Evolutionary conservation across 805 yeast species (phyloP), one percentile per base, ranked within the genome.

Genomic region (Candida easanensis): DNA sequence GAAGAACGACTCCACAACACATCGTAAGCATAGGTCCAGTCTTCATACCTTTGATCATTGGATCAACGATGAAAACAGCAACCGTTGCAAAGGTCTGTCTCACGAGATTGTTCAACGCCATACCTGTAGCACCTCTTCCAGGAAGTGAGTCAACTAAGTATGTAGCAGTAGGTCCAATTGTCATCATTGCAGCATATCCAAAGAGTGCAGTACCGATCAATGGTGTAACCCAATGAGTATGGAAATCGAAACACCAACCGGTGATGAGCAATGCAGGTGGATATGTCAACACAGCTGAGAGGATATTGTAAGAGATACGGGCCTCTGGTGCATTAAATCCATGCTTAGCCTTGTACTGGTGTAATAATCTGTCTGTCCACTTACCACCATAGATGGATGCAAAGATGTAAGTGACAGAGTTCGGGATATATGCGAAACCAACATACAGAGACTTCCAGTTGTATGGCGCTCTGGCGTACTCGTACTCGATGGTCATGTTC

Each of bases 61-160:
- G 95, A 33, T 82, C 88, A 1, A 85, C 77, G 8, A 82, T 70
- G 59, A 88, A 88, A 2, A 89, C 79, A 10, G 88, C 90, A 2
- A 73, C 70, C 0, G 95, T 87, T 1, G 95, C 95, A 46, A 84
- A 65, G 2, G 79, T 65, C 71, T 80, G 84, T 53, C 96, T 71
- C 16, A 83, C 69, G 43, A 88, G 72, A 57, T 88, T 88, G 56
- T 85, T 88, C 39, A 88, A 61, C 0, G 96, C 95, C 38, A 88
- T 86, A 1, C 95, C 96, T 0, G 95, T 84, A 13, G 96, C 90
- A 33, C 96, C 95, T 54, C 82, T 74, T 0, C 95, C 95, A 0
- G 96, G 96, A 35, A 88, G 69, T 1, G 88, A 79, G 57, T 88
- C 96, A 1, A 88, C 89, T 44, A 88, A 65, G 56, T 87, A 88